Base-by-base conservation (phyloP, 1,284 basidiomycete species). In the Apiotrichum gracile region DNA sequence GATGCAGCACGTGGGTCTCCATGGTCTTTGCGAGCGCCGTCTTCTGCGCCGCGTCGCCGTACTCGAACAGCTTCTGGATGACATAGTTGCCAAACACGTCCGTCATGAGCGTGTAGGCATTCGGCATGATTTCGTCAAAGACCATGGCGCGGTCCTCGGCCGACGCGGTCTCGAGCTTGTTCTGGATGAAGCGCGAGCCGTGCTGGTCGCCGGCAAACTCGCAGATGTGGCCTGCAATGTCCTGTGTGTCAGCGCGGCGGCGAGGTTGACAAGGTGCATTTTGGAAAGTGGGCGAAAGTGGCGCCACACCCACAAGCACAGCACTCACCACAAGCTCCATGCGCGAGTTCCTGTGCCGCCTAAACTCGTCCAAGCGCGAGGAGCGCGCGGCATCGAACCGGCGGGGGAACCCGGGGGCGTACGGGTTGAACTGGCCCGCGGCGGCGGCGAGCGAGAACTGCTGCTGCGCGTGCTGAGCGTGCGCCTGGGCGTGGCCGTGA, bases 21-120 rank as follows among this genome's bases (percentile, higher is more conserved):
- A 98, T 88, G 38, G 84, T 81, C 50, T 78, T 81, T 2, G 84
- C 85, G 41, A 97, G 78, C 10, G 82, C 75, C 2, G 82, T 81
- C 67, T 86, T 87, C 69, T 94, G 91, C 14, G 79, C 76, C 55
- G 83, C 81, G 17, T 85, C 86, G 24, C 94, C 92, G 67, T 88
- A 82, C 72, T 98, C 94, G 64, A 97, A 88, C 64, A 97, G 76
- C 76, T 97, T 97, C 74, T 98, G 94, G 54, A 97, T 85, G 65
- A 88, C 85, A 77, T 97, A 98, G 78, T 98, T 98, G 54, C 94
- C 94, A 70, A 97, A 98, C 39, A 97, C 91, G 68, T 97, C 92
- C 61, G 87, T 87, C 68, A 94, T 89, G 51, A 98, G 80, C 58
- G 85, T 82, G 45, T 90, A 76, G 3, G 86, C 81, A 66, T 85